These are phyloP conservation scores for Verticillium nubilum DNA, from an alignment of 2,329 filamentous ascomycete species.

Conservation along the genomic window DNA sequence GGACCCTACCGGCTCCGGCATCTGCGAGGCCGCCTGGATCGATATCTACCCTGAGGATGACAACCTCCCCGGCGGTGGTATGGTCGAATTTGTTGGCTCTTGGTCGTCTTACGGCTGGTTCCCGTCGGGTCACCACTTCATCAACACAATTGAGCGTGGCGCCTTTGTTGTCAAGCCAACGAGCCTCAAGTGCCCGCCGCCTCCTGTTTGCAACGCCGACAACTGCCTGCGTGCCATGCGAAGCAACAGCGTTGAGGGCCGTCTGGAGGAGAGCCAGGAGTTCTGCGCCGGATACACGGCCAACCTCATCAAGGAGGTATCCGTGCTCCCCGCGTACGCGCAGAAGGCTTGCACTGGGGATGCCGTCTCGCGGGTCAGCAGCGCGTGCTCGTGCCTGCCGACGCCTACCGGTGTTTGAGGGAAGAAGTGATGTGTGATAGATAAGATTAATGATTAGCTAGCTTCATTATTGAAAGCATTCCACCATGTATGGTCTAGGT, in stretches of 20 bases:
- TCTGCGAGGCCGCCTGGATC: conserved; percentile 42
- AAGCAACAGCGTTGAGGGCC: conserved; percentile 3
- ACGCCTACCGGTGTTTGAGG: neutral
- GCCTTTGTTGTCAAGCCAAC: conserved; percentile 27
- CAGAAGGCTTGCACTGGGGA: conserved; percentile 4
- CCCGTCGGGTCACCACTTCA: conserved; percentile 40
- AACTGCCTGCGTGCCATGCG: conserved; percentile 10
- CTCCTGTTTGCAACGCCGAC: conserved; percentile 6
- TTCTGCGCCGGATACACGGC: conserved; percentile 6
- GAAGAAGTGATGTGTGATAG: neutral
- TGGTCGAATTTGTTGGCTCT: conserved; percentile 33
- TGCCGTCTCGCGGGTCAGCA: conserved; percentile 9
- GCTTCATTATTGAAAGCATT: neutral
- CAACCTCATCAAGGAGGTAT: conserved; percentile 1
- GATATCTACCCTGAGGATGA: conserved; percentile 48
- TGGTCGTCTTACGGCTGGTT: conserved; percentile 46
- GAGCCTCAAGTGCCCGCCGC: conserved; percentile 7
- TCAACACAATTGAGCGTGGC: conserved; percentile 48
- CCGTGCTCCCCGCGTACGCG: conserved; percentile 1
- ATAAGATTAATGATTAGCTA: neutral
- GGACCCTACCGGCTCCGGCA: conserved; percentile 35
- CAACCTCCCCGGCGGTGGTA: conserved; percentile 24
- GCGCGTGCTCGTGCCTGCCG: conserved; percentile 7
- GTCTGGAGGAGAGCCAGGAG: conserved; percentile 9
- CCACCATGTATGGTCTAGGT: neutral